These are phyloP conservation scores for Cydonia oblonga DNA, from an alignment of 331 rosid species.

Conservation along the genomic window DNA sequence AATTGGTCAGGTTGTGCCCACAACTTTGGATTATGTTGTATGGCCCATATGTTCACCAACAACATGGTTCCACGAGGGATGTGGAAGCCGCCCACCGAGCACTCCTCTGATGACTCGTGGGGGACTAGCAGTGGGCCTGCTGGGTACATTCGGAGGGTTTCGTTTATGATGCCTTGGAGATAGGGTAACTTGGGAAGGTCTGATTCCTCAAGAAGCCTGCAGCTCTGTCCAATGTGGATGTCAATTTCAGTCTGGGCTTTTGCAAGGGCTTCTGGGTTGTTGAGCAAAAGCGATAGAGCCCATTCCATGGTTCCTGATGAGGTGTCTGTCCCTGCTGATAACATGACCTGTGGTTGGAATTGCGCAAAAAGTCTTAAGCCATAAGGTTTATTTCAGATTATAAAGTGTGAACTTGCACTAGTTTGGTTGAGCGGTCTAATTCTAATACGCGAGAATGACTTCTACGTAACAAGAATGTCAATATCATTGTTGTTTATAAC, in stretches of 20 bases:
- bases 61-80: slow-evolving; percentile 26
- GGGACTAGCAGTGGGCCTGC: slow-evolving; percentile 15
- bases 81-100: slow-evolving; percentile 18
- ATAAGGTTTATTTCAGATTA: not conserved
- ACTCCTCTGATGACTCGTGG: slow-evolving; percentile 17
- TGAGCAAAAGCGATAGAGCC: slow-evolving; percentile 22
- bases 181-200: slow-evolving; percentile 18
- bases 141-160: slow-evolving; percentile 26
- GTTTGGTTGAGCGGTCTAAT: not conserved
- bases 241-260: slow-evolving; percentile 11
- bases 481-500: too few species aligned
- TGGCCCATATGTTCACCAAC: slow-evolving; percentile 25
- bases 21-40: slow-evolving; percentile 7
- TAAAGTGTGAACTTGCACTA: not conserved
- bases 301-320: slow-evolving; percentile 27
- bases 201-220: slow-evolving; percentile 15
- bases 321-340: slow-evolving; percentile 25
- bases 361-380: not conserved
- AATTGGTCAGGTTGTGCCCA: slow-evolving; percentile 21
- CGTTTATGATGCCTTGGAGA: slow-evolving; percentile 13
- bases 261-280: slow-evolving; percentile 15
- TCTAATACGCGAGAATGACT: too few species aligned
- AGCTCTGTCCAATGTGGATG: not conserved
- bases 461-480: too few species aligned
- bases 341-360: not conserved